phyloP scores from a whole-genome alignment of 257 asterid genomes.

The Penstemon barbatus region DNA sequence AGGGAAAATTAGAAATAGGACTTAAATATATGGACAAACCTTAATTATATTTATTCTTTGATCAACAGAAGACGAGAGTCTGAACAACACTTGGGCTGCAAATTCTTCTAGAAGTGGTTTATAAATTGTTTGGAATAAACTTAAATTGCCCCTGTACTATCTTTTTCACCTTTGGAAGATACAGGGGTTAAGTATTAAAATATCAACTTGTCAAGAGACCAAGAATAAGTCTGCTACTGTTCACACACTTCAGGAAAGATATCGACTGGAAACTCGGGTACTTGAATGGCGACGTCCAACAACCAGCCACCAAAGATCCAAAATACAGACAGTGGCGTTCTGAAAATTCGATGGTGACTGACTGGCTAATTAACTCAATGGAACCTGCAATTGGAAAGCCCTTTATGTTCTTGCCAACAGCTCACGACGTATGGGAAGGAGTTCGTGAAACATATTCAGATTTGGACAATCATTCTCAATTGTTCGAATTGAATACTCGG shows the following conservation, averaged over 20 bases:
- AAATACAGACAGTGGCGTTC: too few species aligned
- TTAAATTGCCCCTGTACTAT: conserved; percentile 76
- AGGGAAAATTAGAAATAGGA: background rate
- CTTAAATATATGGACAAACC: conserved; percentile 46
- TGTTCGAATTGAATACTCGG: too few species aligned
- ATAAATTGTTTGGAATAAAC: conserved; percentile 65
- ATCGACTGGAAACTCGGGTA: too few species aligned
- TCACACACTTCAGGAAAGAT: conserved; percentile 17
- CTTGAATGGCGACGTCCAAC: too few species aligned
- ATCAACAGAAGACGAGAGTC: conserved; percentile 51
- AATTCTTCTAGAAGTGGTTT: conserved; percentile 64
- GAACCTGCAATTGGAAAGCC: too few species aligned
- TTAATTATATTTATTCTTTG: conserved; percentile 50
- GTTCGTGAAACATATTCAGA: too few species aligned
- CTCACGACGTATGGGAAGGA: too few species aligned
- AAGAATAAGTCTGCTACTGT: background rate
- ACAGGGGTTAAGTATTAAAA: conserved; percentile 25
- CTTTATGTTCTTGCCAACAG: too few species aligned
- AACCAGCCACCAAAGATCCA: too few species aligned
- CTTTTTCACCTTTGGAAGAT: conserved; percentile 59
- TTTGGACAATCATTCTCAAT: too few species aligned
- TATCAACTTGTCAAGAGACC: background rate
- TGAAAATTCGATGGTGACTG: too few species aligned
- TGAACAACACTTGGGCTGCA: conserved; percentile 55
- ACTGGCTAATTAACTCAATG: too few species aligned